A percentile compares a stretch with the other conserved stretches of the same genome.
phyloP scores from a whole-genome alignment of 768 basidiomycete species.

The Russula emetica region DNA sequence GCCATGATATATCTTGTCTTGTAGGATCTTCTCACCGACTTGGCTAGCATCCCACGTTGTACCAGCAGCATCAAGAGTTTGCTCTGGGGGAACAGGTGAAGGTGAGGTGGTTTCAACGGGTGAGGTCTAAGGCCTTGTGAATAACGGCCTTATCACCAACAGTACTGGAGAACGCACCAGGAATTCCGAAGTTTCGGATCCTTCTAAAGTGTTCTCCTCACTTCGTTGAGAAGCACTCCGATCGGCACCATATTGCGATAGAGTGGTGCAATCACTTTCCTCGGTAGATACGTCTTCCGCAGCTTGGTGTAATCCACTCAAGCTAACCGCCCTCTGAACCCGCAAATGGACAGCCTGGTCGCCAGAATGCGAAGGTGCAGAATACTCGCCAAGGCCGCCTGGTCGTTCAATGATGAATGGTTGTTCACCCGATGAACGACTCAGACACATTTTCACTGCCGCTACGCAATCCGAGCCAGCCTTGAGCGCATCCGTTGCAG shows the following conservation, averaged over 20 bases:
- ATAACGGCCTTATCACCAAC: not conserved
- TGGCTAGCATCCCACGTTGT: constrained; percentile 57
- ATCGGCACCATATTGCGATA: not conserved
- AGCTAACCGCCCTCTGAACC: constrained; percentile 36
- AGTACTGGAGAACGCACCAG: constrained; percentile 3
- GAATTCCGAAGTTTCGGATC: constrained; percentile 6
- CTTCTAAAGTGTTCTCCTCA: constrained; percentile 1
- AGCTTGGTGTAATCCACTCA: constrained; percentile 30
- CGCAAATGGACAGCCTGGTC: constrained; percentile 34
- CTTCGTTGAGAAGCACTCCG: not conserved
- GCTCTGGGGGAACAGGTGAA: constrained; percentile 47
- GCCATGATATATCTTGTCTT: constrained; percentile 53
- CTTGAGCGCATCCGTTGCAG: constrained; percentile 85
- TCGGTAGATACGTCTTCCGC: constrained; percentile 9
- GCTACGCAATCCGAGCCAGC: constrained; percentile 86
- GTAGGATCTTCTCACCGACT: constrained; percentile 38
- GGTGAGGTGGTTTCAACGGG: constrained; percentile 41
- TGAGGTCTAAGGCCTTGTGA: constrained; percentile 6
- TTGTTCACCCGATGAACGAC: constrained; percentile 54
- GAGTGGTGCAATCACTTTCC: not conserved
- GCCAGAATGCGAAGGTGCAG: constrained; percentile 46
- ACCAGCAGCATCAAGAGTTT: constrained; percentile 52
- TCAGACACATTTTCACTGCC: constrained; percentile 78
- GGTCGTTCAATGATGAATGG: constrained; percentile 66
- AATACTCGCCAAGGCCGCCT: constrained; percentile 42